Evolutionary conservation across 2,329 filamentous ascomycete species (phyloP), one percentile per base, ranked within the genome.

Genomic region (Metarhizium humberi): DNA sequence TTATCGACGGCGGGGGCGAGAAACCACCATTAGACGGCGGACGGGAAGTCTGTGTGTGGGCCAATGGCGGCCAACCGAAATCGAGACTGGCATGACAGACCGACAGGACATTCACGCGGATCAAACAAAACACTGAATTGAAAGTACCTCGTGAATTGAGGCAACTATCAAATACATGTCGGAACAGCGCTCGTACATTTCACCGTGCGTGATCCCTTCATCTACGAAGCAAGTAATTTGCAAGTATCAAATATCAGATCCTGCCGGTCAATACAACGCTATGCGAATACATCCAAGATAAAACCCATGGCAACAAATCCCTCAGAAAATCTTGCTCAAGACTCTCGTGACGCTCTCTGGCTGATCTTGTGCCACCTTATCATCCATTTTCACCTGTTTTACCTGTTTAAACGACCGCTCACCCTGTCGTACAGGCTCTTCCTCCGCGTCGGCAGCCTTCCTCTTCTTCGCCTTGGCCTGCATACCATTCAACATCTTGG

Each of bases 401-500:
- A 81, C 82, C 72, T 91, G 88, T 68, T 80, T 84, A 68, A 91
- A 90, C 34, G 82, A 80, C 60, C 67, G 70, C 62, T 59, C 60
- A 59, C 59, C 60, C 59, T 57, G 53, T 58, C 50, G 58, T 55
- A 46, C 61, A 62, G 56, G 61, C 54, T 55, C 59, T 10, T 57
- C 64, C n/a, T 58, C 62, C 7, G 60, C 63, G 3, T 57, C 61
- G 4, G 59, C 66, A 11, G 61, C 64, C 70, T 57, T 67, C 64
- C 58, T 70, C 69, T 73, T 74, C 67, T 66, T 75, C 53, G 76
- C 76, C 62, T 73, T 77, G 67, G 84, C 76, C 66, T 85, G 82
- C 70, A 92, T 91, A 10, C 84, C 84, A 52, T 89, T 84, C 60
- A 90, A 68, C 78, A 90, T 87, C 81, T 92, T 92, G 52, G 84